These are phyloP conservation scores for Tricholoma bakamatsutake DNA, from an alignment of 768 basidiomycete genomes.

Conservation along the genomic window DNA sequence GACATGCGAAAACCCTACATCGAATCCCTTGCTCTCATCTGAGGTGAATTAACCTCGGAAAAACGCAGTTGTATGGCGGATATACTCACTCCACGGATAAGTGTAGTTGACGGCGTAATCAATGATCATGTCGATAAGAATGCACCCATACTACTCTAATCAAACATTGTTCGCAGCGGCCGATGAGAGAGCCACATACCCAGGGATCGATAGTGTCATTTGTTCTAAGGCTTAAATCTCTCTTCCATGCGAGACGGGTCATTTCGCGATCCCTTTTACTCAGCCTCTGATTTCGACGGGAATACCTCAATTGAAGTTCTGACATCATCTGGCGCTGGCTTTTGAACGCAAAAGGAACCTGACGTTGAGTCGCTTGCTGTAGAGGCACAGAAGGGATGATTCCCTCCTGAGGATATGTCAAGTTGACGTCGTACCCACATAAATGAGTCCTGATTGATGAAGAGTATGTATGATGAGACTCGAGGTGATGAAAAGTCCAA, in stretches of 20 bases:
- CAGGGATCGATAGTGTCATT: constrained; percentile 55
- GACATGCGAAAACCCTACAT: constrained; percentile 20
- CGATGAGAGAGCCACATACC: constrained; percentile 23
- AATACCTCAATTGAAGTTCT: constrained; percentile 17
- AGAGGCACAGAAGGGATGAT: constrained; percentile 40
- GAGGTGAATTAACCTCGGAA: background rate
- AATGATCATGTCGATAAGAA: constrained; percentile 55
- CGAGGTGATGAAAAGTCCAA: background rate
- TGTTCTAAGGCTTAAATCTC: constrained; percentile 39
- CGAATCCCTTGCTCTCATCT: constrained; percentile 29
- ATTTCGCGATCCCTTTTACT: constrained; percentile 19
- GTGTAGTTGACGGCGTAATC: constrained; percentile 74
- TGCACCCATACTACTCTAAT: constrained; percentile 50
- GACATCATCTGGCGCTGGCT: constrained; percentile 13
- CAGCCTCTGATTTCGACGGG: constrained; percentile 16
- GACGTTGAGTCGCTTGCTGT: constrained; percentile 27
- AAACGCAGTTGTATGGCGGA: background rate
- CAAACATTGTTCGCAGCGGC: background rate
- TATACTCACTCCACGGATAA: constrained; percentile 44
- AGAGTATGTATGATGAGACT: background rate
- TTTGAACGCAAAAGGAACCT: constrained; percentile 25
- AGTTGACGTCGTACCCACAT: constrained; percentile 60
- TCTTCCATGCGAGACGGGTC: constrained; percentile 34
- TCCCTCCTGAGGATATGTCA: constrained; percentile 62
- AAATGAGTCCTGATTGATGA: constrained; percentile 40